Percentiles rank a stretch among this genome's conserved stretches.
Evolutionary conservation across 768 basidiomycete species (phyloP).

Genomic region (Suillus sp.): DNA sequence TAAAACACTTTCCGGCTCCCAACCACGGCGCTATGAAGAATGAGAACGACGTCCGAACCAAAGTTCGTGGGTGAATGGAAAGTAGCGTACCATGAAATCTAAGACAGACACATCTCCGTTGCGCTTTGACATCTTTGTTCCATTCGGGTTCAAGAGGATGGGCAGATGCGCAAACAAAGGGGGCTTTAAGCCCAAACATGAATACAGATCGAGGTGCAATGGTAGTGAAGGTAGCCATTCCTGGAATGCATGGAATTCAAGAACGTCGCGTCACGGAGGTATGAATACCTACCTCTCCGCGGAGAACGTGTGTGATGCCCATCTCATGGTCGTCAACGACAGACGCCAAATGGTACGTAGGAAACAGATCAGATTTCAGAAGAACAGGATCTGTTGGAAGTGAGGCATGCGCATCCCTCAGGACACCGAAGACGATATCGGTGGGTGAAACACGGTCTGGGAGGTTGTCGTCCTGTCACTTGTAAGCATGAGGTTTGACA

Average conservation of each 20-base stretch:
- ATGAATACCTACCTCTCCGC: constrained; percentile 72
- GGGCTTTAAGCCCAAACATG: constrained; percentile 65
- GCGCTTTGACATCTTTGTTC: constrained; percentile 93
- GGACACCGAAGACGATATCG: constrained; percentile 77
- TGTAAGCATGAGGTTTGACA: constrained; percentile 8
- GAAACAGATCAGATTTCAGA: constrained; percentile 89
- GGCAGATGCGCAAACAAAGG: constrained; percentile 93
- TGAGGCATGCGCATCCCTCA: constrained; percentile 76
- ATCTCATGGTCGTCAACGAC: constrained; percentile 96
- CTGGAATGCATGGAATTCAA: constrained; percentile 39
- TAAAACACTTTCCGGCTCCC: constrained; percentile 85
- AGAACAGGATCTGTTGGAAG: constrained; percentile 88
- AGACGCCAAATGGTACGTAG: constrained; percentile 95
- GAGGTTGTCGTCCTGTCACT: constrained; percentile 55
- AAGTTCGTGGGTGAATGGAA: not conserved
- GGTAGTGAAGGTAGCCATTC: constrained; percentile 97
- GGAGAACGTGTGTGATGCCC: constrained; percentile 93
- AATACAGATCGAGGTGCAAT: constrained; percentile 88
- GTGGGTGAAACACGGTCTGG: constrained; percentile 50
- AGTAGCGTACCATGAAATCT: constrained; percentile 73
- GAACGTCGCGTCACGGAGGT: not conserved
- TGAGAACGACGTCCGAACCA: constrained; percentile 10
- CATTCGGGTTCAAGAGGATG: constrained; percentile 85
- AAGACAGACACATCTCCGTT: constrained; percentile 86
- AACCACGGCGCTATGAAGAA: constrained; percentile 67